A percentile compares a stretch with the other conserved stretches of the same genome.
Conservation (phyloP, 768 basidiomycete genomes). For the Amanita fuliginea region DNA sequence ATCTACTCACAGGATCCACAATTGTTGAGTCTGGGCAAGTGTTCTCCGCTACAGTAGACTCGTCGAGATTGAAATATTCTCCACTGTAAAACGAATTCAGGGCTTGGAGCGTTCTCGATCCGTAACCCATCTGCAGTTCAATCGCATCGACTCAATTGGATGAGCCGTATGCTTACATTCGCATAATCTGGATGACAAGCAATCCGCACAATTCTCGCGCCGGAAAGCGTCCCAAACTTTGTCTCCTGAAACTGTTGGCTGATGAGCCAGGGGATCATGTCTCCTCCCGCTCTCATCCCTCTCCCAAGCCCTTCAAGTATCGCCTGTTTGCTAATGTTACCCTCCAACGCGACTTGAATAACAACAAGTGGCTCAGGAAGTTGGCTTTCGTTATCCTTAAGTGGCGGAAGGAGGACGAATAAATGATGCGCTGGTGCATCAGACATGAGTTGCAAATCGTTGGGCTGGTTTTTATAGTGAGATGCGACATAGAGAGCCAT, state of each 20-base stretch:
- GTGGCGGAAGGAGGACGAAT: slow-evolving; percentile 89
- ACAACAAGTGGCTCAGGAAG: slow-evolving; percentile 95
- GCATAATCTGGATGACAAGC: slow-evolving; percentile 96
- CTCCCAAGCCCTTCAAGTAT: slow-evolving; percentile 81
- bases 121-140: slow-evolving; percentile 83
- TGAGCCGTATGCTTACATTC: slow-evolving; percentile 40
- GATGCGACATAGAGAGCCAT: slow-evolving; percentile 96
- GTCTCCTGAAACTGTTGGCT: slow-evolving; percentile 94
- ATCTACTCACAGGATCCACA: slow-evolving; percentile 30
- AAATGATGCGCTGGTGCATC: slow-evolving; percentile 97
- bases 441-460: slow-evolving; percentile 93
- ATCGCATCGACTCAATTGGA: slow-evolving; percentile 5
- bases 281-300: slow-evolving; percentile 81
- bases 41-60: slow-evolving; percentile 39
- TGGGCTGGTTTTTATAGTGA: slow-evolving; percentile 99
- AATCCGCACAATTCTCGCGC: slow-evolving; percentile 84
- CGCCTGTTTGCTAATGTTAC: slow-evolving; percentile 74
- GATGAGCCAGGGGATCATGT: slow-evolving; percentile 97
- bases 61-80: slow-evolving; percentile 82
- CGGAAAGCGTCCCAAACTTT: slow-evolving; percentile 85
- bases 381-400: slow-evolving; percentile 81
- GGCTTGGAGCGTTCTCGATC: slow-evolving; percentile 75
- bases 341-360: slow-evolving; percentile 92
- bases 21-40: slow-evolving; percentile 48
- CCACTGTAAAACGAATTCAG: slow-evolving; percentile 90